phyloP scores from a whole-genome alignment of 495 filamentous ascomycete genomes.

The Penicillium simplicissimum region DNA sequence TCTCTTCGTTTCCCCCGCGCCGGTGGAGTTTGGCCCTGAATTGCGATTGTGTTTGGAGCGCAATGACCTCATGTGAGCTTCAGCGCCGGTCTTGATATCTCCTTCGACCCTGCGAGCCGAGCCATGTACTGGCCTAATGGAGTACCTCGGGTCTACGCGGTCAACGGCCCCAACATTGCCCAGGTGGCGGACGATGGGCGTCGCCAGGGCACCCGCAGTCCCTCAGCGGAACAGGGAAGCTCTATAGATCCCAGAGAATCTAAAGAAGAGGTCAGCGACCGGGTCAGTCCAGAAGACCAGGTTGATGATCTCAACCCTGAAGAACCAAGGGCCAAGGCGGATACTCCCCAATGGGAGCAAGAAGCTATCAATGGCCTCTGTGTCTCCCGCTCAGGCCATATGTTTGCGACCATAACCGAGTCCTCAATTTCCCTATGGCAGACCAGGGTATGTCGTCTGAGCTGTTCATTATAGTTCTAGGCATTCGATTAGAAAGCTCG shows the following conservation, averaged over 20 bases:
- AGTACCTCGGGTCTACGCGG: conserved; percentile 84
- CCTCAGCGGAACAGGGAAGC: neutral
- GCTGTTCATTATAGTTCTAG: neutral
- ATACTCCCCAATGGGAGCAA: conserved; percentile 44
- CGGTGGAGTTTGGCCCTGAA: conserved; percentile 1
- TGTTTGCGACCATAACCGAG: conserved; percentile 86
- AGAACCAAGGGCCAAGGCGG: conserved; percentile 16
- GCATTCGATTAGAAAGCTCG: neutral
- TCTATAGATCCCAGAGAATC: conserved; percentile 10
- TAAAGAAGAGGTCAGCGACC: conserved; percentile 9
- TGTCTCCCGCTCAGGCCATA: conserved; percentile 76
- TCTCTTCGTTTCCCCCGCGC: conserved; percentile 3
- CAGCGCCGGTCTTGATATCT: conserved; percentile 27
- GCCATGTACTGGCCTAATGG: conserved; percentile 98
- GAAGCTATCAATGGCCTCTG: conserved; percentile 72
- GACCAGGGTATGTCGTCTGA: conserved; percentile 65
- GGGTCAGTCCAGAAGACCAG: conserved; percentile 11
- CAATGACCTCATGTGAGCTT: conserved; percentile 48
- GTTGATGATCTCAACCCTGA: conserved; percentile 13
- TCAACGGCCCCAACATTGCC: conserved; percentile 55
- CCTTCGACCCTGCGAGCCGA: conserved; percentile 29
- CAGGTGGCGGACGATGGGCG: conserved; percentile 42
- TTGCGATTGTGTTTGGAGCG: conserved; percentile 13
- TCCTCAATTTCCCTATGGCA: conserved; percentile 91
- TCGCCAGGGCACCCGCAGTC: conserved; percentile 11